Evolutionary conservation across 106 monocot genomes (phyloP).

Genomic region (Acorus gramineus): DNA sequence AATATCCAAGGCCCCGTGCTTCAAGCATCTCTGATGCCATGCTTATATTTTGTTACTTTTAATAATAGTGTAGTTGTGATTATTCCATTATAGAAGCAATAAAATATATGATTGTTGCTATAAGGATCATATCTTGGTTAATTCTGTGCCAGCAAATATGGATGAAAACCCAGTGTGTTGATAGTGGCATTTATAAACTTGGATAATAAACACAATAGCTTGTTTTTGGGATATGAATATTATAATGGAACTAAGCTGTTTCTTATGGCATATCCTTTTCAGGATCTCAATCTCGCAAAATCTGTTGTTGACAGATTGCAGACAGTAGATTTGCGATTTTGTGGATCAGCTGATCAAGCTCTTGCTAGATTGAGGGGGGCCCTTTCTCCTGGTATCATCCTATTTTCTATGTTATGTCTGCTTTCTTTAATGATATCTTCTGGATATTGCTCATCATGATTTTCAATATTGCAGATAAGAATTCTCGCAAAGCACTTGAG

Average conservation of each 20-base stretch:
- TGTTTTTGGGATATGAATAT: too few relatives aligned
- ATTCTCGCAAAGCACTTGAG: constrained; percentile 67
- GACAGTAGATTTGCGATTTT: constrained; percentile 80
- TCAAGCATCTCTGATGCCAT: too few relatives aligned
- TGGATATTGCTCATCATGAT: background rate
- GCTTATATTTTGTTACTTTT: too few relatives aligned
- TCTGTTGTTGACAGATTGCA: constrained; percentile 74
- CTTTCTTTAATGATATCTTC: background rate
- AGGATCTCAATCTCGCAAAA: constrained; percentile 82
- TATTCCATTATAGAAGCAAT: too few relatives aligned
- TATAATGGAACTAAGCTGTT: background rate
- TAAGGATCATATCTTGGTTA: too few relatives aligned
- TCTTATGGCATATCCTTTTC: constrained; percentile 7
- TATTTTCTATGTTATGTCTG: background rate
- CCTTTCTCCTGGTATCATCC: constrained; percentile 53
- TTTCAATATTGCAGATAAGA: constrained; percentile 36
- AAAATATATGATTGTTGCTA: too few relatives aligned
- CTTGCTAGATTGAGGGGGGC: constrained; percentile 95
- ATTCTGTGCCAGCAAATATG: too few relatives aligned
- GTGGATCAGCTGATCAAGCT: constrained; percentile 67
- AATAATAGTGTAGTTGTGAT: too few relatives aligned
- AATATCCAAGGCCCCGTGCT: too few relatives aligned
- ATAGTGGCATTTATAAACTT: too few relatives aligned
- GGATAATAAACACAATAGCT: too few relatives aligned
- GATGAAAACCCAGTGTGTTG: too few relatives aligned